Conservation (phyloP, 345 rosid genomes). For the Salix exigua region DNA sequence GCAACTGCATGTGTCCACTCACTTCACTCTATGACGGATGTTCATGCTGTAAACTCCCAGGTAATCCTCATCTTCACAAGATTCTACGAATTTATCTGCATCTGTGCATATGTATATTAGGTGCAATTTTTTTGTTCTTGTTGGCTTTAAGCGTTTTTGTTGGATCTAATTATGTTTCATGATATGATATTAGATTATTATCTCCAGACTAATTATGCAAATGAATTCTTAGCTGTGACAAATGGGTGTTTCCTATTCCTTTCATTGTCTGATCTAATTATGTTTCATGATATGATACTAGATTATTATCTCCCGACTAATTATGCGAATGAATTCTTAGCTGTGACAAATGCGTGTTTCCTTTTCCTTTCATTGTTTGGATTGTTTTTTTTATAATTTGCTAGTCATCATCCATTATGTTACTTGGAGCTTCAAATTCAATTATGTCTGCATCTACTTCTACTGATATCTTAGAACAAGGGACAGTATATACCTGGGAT, state of each 20-base stretch:
- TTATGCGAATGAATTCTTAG: too few species aligned
- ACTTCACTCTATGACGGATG: constrained; percentile 89
- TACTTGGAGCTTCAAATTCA: too few species aligned
- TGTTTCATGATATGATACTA: background rate
- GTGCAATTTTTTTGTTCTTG: background rate
- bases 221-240: too few species aligned
- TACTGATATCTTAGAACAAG: too few species aligned
- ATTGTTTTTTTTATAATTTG: background rate
- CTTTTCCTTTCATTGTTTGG: background rate
- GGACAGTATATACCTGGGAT: too few species aligned
- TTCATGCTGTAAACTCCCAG: constrained; percentile 87
- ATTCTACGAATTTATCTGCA: background rate
- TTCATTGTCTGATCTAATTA: too few species aligned
- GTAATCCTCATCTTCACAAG: constrained; percentile 30
- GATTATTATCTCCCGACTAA: background rate
- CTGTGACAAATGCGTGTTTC: too few species aligned
- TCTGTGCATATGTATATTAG: background rate
- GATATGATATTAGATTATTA: background rate
- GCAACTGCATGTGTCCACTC: constrained; percentile 82
- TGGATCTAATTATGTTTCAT: background rate
- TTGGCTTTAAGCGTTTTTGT: too few species aligned
- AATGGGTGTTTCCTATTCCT: too few species aligned
- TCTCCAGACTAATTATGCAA: background rate
- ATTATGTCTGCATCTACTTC: too few species aligned
- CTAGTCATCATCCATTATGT: background rate